These are phyloP conservation scores for Verruconis gallopava DNA, from an alignment of 2,329 filamentous ascomycete species.

Conservation along the genomic window DNA sequence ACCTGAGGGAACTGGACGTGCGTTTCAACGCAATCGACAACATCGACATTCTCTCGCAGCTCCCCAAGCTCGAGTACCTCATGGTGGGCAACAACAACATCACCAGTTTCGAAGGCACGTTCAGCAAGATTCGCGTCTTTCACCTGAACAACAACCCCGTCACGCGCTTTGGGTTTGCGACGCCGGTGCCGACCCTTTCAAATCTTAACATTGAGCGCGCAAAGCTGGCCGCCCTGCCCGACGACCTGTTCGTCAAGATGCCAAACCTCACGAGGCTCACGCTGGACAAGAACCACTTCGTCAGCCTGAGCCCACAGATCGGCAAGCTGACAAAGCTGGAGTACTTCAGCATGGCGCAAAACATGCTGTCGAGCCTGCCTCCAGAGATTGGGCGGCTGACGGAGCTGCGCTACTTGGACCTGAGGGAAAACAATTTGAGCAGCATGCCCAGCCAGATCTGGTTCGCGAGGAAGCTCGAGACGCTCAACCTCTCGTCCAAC, in stretches of 20 bases:
- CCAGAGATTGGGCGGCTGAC: slow-evolving; percentile 75
- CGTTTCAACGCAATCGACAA: slow-evolving; percentile 83
- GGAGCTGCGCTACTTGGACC: slow-evolving; percentile 74
- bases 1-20: slow-evolving; percentile 80
- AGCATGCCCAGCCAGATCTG: slow-evolving; percentile 87
- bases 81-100: slow-evolving; percentile 88
- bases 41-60: slow-evolving; percentile 72
- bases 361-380: slow-evolving; percentile 72
- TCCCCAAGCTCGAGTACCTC: slow-evolving; percentile 78
- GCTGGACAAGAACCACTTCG: slow-evolving; percentile 91
- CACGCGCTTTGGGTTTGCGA: slow-evolving; percentile 77
- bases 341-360: slow-evolving; percentile 87
- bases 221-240: slow-evolving; percentile 76
- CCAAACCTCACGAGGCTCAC: slow-evolving; percentile 76
- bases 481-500: slow-evolving; percentile 89
- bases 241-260: slow-evolving; percentile 78
- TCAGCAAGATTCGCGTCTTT: slow-evolving; percentile 68
- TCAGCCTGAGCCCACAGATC: slow-evolving; percentile 73
- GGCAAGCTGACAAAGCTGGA: slow-evolving; percentile 73
- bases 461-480: slow-evolving; percentile 84
- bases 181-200: slow-evolving; percentile 67
- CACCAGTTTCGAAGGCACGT: slow-evolving; percentile 80
- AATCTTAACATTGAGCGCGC: slow-evolving; percentile 81
- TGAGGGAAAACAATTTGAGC: slow-evolving; percentile 86
- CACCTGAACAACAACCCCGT: slow-evolving; percentile 92